Evolutionary conservation across 805 yeast species (phyloP).

Genomic region (Ogataea trehaloabstinens): DNA sequence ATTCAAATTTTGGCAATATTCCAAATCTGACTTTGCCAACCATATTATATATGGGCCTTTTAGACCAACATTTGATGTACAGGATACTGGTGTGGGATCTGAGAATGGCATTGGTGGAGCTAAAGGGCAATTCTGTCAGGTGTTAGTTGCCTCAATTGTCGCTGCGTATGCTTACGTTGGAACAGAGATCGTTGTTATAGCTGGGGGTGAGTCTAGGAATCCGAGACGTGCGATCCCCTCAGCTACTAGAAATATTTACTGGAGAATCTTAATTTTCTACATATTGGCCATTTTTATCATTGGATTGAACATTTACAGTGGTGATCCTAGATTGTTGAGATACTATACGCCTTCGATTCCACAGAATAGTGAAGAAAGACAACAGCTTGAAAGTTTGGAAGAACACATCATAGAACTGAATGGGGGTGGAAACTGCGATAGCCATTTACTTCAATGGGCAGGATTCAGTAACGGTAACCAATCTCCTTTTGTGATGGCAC

Average conservation of each 20-base stretch:
- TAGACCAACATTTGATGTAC: constrained; percentile 66
- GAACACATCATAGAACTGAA: constrained; percentile 21
- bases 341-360: constrained; percentile 40
- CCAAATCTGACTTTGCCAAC: constrained; percentile 45
- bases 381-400: constrained; percentile 7
- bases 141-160: constrained; percentile 58
- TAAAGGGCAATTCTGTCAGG: constrained; percentile 57
- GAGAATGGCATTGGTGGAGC: constrained; percentile 57
- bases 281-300: constrained; percentile 65
- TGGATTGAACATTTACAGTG: constrained; percentile 71
- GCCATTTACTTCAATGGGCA: constrained; percentile 28
- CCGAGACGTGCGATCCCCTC: constrained; percentile 76
- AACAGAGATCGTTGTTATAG: constrained; percentile 77
- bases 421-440: constrained; percentile 29
- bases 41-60: constrained; percentile 65
- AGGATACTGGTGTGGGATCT: constrained; percentile 58
- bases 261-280: constrained; percentile 65
- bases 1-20: constrained; percentile 63
- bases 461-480: constrained; percentile 46
- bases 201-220: constrained; percentile 82
- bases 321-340: constrained; percentile 69
- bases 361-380: constrained; percentile 16
- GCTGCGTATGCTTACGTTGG: constrained; percentile 79
- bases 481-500: constrained; percentile 58
- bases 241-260: constrained; percentile 73